phyloP scores from a whole-genome alignment of 2,329 filamentous ascomycete species.

The Domatiomyces catenatus region DNA sequence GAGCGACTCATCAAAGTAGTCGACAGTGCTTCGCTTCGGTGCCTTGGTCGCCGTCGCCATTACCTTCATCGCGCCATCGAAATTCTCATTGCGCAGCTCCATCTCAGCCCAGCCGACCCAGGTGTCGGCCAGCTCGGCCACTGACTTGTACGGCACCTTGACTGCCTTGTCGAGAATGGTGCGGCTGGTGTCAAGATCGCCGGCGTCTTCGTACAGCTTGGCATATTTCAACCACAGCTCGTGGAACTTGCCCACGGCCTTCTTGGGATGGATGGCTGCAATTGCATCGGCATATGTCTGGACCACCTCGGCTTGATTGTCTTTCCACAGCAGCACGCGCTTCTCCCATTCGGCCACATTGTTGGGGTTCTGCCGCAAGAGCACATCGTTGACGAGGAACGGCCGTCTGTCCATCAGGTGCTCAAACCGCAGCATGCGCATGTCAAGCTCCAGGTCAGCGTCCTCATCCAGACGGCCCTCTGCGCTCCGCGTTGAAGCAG shows the following conservation, averaged over 20 bases:
- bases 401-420: constrained; percentile 93
- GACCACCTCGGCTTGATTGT: constrained; percentile 80
- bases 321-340: constrained; percentile 83
- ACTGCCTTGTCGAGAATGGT: constrained; percentile 96
- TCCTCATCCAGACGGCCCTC: constrained; percentile 64
- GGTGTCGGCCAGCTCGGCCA: constrained; percentile 91
- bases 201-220: constrained; percentile 85
- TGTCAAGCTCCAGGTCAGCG: constrained; percentile 85
- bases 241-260: constrained; percentile 82
- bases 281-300: constrained; percentile 93
- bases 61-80: constrained; percentile 82
- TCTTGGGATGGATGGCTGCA: constrained; percentile 81
- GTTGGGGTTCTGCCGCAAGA: constrained; percentile 88
- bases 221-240: constrained; percentile 94
- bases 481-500: constrained; percentile 63
- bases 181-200: constrained; percentile 68
- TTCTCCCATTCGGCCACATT: constrained; percentile 97
- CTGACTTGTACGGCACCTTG: constrained; percentile 94
- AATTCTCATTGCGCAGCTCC: constrained; percentile 90
- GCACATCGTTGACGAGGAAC: constrained; percentile 89
- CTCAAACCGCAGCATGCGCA: constrained; percentile 95
- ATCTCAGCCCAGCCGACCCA: constrained; percentile 99
- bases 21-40: constrained; percentile 94
- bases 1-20: constrained; percentile 92
- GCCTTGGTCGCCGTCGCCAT: constrained; percentile 96